A percentile compares a stretch with the other conserved stretches of the same genome.
Evolutionary conservation across 225 moss, liverwort and hornwort genomes (phyloP).

Genomic region (Marchantia paleacea): DNA sequence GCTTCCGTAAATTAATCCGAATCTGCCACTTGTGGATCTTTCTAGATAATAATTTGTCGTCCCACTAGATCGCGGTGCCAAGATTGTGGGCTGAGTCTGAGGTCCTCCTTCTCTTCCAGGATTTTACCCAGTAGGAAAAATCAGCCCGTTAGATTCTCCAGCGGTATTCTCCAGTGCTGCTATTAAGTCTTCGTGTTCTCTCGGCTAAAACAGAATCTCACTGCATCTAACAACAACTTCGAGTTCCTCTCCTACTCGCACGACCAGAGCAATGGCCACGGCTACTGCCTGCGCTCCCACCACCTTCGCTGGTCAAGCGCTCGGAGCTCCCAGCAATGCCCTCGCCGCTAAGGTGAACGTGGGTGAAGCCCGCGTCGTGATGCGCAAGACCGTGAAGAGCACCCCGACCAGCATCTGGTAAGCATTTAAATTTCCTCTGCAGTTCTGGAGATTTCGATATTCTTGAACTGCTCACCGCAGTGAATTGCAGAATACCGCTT

Average conservation of each 20-base stretch:
- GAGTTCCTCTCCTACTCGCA: not conserved
- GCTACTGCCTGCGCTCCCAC: conserved; percentile 30
- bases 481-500: not conserved
- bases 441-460: not conserved
- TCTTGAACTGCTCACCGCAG: not conserved
- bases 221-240: too few relatives aligned
- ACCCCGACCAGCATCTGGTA: conserved; percentile 37
- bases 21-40: too few relatives aligned
- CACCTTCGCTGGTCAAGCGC: conserved; percentile 28
- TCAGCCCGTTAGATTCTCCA: too few relatives aligned
- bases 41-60: too few relatives aligned
- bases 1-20: too few relatives aligned
- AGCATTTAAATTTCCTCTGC: not conserved
- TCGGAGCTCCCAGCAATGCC: conserved; percentile 36
- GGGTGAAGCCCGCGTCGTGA: conserved; percentile 25
- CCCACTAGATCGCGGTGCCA: too few relatives aligned
- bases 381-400: conserved; percentile 25
- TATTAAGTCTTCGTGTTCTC: too few relatives aligned
- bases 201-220: too few relatives aligned
- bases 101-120: too few relatives aligned
- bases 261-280: conserved; percentile 23
- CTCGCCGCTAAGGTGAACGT: conserved; percentile 39
- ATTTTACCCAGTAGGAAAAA: too few relatives aligned
- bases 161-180: too few relatives aligned
- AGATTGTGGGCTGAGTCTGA: too few relatives aligned